Percentiles rank a stretch among this genome's conserved stretches.
Evolutionary conservation across 345 rosid species (phyloP).

Genomic region (Diplotaxis tenuifolia): DNA sequence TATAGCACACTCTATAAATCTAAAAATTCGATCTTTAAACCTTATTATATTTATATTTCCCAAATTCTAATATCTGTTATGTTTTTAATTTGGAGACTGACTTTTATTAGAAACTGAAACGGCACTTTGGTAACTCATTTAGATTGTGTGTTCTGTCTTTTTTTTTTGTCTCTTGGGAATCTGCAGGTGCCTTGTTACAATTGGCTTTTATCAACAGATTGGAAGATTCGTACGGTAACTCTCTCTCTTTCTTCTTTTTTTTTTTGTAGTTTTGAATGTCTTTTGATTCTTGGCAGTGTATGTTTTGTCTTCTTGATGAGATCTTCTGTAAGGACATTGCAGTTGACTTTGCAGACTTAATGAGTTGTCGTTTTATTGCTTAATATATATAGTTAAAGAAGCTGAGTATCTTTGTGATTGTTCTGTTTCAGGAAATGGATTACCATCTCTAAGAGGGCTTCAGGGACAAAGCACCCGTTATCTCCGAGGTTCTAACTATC

Average conservation of each 20-base stretch:
- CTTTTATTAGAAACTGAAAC: slow-evolving; percentile 16
- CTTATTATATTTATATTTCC: too few relatives aligned
- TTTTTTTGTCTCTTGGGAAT: slow-evolving; percentile 16
- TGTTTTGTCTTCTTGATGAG: too few relatives aligned
- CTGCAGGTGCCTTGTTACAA: slow-evolving; percentile 84
- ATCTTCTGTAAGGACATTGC: too few relatives aligned
- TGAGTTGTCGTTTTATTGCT: too few relatives aligned
- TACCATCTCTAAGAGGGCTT: background rate
- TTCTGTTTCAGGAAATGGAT: background rate
- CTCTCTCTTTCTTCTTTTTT: background rate
- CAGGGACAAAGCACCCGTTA: background rate
- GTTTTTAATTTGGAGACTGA: background rate
- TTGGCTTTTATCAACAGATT: slow-evolving; percentile 67
- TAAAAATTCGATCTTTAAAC: too few relatives aligned
- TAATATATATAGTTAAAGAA: too few relatives aligned
- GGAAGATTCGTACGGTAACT: slow-evolving; percentile 74
- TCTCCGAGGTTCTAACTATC: background rate
- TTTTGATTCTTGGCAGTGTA: background rate
- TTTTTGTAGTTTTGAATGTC: background rate
- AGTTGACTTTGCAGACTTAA: too few relatives aligned
- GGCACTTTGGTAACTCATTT: slow-evolving; percentile 18
- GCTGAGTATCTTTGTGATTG: too few relatives aligned
- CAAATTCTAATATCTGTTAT: too few relatives aligned
- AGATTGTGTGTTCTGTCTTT: slow-evolving; percentile 4
- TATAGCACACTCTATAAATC: background rate